Conservation (phyloP, 2,329 filamentous ascomycete genomes). For the Colletotrichum tanaceti region DNA sequence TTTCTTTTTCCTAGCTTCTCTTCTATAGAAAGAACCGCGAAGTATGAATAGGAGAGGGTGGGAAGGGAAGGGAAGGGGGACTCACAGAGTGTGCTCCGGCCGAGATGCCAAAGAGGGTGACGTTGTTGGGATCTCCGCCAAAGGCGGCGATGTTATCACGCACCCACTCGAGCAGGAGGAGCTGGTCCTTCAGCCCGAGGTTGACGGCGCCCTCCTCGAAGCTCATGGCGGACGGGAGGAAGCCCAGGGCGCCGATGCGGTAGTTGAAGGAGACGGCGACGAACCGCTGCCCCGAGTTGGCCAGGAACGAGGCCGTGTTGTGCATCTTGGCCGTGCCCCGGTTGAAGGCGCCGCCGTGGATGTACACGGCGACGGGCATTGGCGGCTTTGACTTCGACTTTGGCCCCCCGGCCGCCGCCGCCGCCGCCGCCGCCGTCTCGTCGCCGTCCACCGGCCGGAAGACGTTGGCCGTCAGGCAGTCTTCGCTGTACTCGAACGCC, state of each 20-base stretch:
- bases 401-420: not conserved
- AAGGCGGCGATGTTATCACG: slow-evolving; percentile 68
- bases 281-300: slow-evolving; percentile 64
- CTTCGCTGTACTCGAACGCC: slow-evolving; percentile 54
- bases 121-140: slow-evolving; percentile 67
- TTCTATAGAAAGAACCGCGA: no score
- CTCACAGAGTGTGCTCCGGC: slow-evolving; percentile 71
- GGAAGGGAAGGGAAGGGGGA: not conserved
- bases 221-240: slow-evolving; percentile 68
- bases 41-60: no score
- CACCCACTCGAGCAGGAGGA: slow-evolving; percentile 70
- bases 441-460: slow-evolving; percentile 53
- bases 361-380: slow-evolving; percentile 65
- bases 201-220: slow-evolving; percentile 69
- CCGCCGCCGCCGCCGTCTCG: no score
- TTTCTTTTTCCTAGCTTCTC: no score
- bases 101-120: slow-evolving; percentile 71
- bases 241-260: slow-evolving; percentile 75
- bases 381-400: slow-evolving; percentile 35
- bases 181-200: slow-evolving; percentile 72
- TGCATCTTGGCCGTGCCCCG: slow-evolving; percentile 64
- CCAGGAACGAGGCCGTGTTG: slow-evolving; percentile 71
- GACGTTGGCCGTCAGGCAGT: slow-evolving; percentile 67
- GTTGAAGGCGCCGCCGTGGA: slow-evolving; percentile 74
- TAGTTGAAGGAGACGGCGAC: slow-evolving; percentile 72